Conservation (phyloP, 345 rosid species). For the Geranium brycei region DNA sequence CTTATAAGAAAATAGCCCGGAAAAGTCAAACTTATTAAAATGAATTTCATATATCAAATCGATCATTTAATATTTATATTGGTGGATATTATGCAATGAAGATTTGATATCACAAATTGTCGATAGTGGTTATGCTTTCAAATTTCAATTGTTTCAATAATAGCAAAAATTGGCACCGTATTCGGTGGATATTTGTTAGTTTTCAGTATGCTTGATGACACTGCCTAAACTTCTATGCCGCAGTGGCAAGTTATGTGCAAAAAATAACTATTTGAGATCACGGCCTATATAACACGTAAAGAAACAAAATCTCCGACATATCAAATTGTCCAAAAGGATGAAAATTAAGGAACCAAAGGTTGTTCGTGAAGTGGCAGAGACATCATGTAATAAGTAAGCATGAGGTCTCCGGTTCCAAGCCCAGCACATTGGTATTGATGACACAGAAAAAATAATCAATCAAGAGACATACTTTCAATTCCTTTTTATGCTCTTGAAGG, state of each 20-base stretch:
- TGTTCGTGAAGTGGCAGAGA: too few relatives aligned
- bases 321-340: background rate
- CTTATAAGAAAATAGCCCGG: background rate
- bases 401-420: too few relatives aligned
- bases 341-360: too few relatives aligned
- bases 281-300: too few relatives aligned
- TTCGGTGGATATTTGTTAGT: too few relatives aligned
- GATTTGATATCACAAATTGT: too few relatives aligned
- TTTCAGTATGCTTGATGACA: background rate
- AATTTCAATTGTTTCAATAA: too few relatives aligned
- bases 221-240: background rate
- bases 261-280: background rate
- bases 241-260: background rate
- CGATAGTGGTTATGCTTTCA: too few relatives aligned
- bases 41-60: background rate
- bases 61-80: background rate
- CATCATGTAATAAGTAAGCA: too few relatives aligned
- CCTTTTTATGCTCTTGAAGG: conserved; percentile 41
- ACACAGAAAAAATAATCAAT: background rate
- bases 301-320: background rate
- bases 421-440: background rate
- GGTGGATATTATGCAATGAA: too few relatives aligned
- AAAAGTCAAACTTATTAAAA: too few relatives aligned
- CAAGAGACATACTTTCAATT: conserved; percentile 22
- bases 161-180: too few relatives aligned